A percentile compares a stretch with the other conserved stretches of the same genome.
phyloP scores from a whole-genome alignment of 176 grass and related monocot genomes.

The Musa troglodytarum region DNA sequence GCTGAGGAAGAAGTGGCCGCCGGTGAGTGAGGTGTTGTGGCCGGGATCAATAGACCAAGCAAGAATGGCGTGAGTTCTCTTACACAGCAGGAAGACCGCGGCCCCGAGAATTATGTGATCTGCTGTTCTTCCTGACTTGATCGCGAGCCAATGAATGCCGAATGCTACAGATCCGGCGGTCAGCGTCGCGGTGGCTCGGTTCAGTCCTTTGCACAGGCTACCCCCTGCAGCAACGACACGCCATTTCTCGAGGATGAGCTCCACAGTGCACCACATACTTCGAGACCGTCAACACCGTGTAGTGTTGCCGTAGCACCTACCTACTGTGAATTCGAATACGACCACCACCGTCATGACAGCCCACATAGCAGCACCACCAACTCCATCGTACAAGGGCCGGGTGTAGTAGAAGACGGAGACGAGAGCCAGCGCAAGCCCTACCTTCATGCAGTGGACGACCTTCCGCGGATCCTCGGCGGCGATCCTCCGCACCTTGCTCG shows the following conservation, averaged over 20 bases:
- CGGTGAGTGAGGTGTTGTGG: too few species aligned
- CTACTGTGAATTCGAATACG: constrained; percentile 66
- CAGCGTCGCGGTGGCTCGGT: constrained; percentile 57
- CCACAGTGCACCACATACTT: too few species aligned
- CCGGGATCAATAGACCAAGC: too few species aligned
- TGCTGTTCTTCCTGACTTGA: constrained; percentile 42
- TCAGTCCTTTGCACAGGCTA: constrained; percentile 74
- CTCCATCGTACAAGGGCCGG: constrained; percentile 47
- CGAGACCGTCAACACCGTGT: too few species aligned
- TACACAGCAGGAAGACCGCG: constrained; percentile 31
- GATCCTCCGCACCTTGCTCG: constrained; percentile 30
- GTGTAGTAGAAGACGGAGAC: constrained; percentile 67
- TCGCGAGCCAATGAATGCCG: constrained; percentile 69
- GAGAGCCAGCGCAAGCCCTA: constrained; percentile 44
- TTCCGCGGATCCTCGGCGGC: constrained; percentile 52
- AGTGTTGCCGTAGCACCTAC: constrained; percentile 22
- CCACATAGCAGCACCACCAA: constrained; percentile 62
- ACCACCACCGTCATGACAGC: constrained; percentile 62
- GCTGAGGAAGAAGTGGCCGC: constrained; percentile 25
- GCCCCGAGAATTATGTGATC: constrained; percentile 47
- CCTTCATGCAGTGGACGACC: constrained; percentile 54
- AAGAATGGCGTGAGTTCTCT: background rate
- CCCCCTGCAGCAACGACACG: constrained; percentile 39
- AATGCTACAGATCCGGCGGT: constrained; percentile 55
- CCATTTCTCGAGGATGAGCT: too few species aligned